phyloP scores from a whole-genome alignment of 805 yeast genomes.

The Lipomyces orientalis region DNA sequence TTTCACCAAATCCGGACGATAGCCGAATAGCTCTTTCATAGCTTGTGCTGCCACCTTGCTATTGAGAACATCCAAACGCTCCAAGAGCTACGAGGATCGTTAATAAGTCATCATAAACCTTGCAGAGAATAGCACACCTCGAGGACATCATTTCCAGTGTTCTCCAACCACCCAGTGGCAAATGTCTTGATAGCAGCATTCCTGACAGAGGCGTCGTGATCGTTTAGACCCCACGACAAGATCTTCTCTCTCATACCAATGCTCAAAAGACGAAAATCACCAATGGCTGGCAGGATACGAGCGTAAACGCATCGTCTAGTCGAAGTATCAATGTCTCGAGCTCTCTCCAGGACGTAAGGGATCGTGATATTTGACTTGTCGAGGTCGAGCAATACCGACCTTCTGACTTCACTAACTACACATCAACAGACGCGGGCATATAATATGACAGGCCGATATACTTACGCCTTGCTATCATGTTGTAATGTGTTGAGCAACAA shows the following conservation, averaged over 20 bases:
- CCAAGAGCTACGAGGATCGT: slow-evolving; percentile 54
- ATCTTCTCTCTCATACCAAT: slow-evolving; percentile 66
- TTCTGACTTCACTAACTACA: slow-evolving; percentile 70
- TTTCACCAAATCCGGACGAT: slow-evolving; percentile 65
- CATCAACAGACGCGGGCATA: background rate
- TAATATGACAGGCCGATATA: background rate
- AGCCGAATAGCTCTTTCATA: slow-evolving; percentile 64
- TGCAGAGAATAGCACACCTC: slow-evolving; percentile 45
- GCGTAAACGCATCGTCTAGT: slow-evolving; percentile 78
- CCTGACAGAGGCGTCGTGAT: slow-evolving; percentile 76
- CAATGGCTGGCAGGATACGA: slow-evolving; percentile 68
- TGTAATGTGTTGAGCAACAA: slow-evolving; percentile 60
- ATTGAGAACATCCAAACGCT: slow-evolving; percentile 70
- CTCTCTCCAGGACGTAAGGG: slow-evolving; percentile 72
- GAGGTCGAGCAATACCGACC: slow-evolving; percentile 79
- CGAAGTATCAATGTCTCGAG: slow-evolving; percentile 74
- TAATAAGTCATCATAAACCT: background rate
- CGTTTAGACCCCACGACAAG: slow-evolving; percentile 83
- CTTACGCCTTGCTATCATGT: slow-evolving; percentile 68
- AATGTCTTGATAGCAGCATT: slow-evolving; percentile 75
- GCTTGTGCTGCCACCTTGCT: slow-evolving; percentile 72
- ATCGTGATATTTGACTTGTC: slow-evolving; percentile 60
- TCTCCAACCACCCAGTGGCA: slow-evolving; percentile 71
- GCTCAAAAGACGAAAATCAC: slow-evolving; percentile 62
- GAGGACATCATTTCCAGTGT: slow-evolving; percentile 69